Base-by-base conservation (phyloP, 2,329 filamentous ascomycete genomes). In the Thelonectria blattea region DNA sequence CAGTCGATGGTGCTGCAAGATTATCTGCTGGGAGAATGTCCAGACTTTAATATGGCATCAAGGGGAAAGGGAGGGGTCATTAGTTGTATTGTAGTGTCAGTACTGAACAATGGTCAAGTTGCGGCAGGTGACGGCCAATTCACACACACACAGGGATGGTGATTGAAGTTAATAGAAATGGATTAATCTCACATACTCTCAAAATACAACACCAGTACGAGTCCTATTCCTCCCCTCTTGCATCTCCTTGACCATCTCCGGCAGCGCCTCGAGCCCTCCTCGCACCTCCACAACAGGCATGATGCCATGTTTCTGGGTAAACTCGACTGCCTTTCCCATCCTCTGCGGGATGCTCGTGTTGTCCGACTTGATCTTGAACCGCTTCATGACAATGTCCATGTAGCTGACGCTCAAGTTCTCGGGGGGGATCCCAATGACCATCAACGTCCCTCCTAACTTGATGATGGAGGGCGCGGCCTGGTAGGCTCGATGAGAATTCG, bases 271-370 rank as follows among this genome's bases (percentile, higher is more conserved):
- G 10, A 64, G 51, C 15, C 62, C 62, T 3, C 62, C 58, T 24
- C 62, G 34, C 8, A 64, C 47, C 10, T 64, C 58, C 12, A 64
- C 58, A 6, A 64, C 62, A 24, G 62, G 62, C 55, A 48, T 50
- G 17, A 63, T 64, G 9, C 54, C 60, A 45, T 80, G 76, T 65
- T 78, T 74, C 15, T 72, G 76, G 4, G 76, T 79, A 48, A 80
- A 80, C 6, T 74, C 73, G n/a, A 80, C 71, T 5, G 78, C 78
- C 65, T 79, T 79, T 57, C 72, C 70, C 74, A 80, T 78, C 17
- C 77, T 65, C 69, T 77, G 75, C 4, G 78, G 77, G 60, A 77
- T 78, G 45, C 77, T 71, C 1, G 76, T 79, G 61, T 74, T 78
- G 42, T 79, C 78, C 10, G 74, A 75, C 65, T 78, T 78, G 64